A percentile compares a stretch with the other conserved stretches of the same genome.
phyloP scores from a whole-genome alignment of 768 basidiomycete species.

The Suillus hirtellus region DNA sequence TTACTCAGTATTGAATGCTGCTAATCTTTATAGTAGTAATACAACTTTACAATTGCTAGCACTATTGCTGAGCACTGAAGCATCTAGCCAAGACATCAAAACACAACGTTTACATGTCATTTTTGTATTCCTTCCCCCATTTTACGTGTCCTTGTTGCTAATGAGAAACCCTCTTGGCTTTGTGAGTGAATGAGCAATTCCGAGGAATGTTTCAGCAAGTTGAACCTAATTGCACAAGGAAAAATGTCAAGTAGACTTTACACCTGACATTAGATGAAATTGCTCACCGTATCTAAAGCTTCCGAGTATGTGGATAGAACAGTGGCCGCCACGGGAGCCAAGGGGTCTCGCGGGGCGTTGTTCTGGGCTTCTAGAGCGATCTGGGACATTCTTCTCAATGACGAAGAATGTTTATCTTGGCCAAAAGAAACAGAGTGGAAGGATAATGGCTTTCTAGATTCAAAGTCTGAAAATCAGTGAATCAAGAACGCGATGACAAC shows the following conservation, averaged over 20 bases:
- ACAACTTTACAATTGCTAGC: neutral
- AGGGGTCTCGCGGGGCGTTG: conserved; percentile 41
- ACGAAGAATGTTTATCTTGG: conserved; percentile 19
- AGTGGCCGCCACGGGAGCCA: conserved; percentile 29
- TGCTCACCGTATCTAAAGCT: conserved; percentile 51
- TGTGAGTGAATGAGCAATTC: conserved; percentile 55
- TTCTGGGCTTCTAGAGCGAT: conserved; percentile 52
- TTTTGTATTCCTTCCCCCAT: neutral
- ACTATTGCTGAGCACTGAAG: neutral
- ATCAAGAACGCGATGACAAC: fast-evolving
- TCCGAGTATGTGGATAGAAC: conserved; percentile 49
- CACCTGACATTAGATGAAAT: neutral
- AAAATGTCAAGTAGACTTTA: neutral
- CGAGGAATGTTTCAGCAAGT: conserved; percentile 58
- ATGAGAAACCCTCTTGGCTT: conserved; percentile 57
- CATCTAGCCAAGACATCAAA: neutral
- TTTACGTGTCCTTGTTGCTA: neutral
- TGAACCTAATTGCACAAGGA: conserved; percentile 39
- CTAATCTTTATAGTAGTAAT: neutral
- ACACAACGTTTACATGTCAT: neutral
- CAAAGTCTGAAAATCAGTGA: conserved; percentile 1
- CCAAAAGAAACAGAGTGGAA: conserved; percentile 62
- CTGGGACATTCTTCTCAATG: conserved; percentile 50
- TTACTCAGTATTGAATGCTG: neutral
- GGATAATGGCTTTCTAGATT: conserved; percentile 50